A percentile compares a stretch with the other conserved stretches of the same genome.
Conservation (phyloP, 2,329 filamentous ascomycete species). For the Fusarium virguliforme region DNA sequence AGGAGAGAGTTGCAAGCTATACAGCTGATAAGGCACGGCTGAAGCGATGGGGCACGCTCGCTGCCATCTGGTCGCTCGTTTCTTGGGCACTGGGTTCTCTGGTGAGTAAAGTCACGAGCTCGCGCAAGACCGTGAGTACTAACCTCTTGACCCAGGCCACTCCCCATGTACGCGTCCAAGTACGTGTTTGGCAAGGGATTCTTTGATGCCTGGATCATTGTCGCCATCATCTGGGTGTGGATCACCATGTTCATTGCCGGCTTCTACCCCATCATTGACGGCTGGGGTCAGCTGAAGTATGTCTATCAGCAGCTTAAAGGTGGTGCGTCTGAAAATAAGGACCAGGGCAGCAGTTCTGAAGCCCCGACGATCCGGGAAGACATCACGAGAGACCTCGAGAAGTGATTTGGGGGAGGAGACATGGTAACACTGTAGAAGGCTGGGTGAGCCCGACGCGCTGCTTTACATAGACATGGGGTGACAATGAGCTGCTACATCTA, state of each 20-base stretch:
- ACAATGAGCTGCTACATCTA: too few relatives aligned
- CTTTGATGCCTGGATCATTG: conserved; percentile 66
- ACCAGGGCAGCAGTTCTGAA: neutral
- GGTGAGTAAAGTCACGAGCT: conserved; percentile 35
- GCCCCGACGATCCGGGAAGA: conserved; percentile 8
- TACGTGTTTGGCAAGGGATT: conserved; percentile 67
- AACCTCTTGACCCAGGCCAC: conserved; percentile 51
- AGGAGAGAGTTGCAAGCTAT: conserved; percentile 49
- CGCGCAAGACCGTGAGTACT: neutral
- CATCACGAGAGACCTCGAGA: neutral
- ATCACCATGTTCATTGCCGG: conserved; percentile 65
- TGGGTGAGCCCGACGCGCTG: too few relatives aligned
- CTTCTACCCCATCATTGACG: conserved; percentile 67
- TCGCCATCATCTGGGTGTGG: conserved; percentile 70
- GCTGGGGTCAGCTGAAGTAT: conserved; percentile 52
- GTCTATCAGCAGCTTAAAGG: neutral
- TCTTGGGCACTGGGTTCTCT: conserved; percentile 68
- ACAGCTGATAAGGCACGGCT: conserved; percentile 55
- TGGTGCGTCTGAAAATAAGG: neutral
- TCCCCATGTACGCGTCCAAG: conserved; percentile 69
- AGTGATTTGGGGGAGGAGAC: neutral
- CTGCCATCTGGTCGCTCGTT: conserved; percentile 60
- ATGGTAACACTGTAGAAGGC: too few relatives aligned
- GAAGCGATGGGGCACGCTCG: conserved; percentile 61
- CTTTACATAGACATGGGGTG: too few relatives aligned